Base-by-base conservation (phyloP, 1,284 basidiomycete genomes). In the Heterobasidion annosum region DNA sequence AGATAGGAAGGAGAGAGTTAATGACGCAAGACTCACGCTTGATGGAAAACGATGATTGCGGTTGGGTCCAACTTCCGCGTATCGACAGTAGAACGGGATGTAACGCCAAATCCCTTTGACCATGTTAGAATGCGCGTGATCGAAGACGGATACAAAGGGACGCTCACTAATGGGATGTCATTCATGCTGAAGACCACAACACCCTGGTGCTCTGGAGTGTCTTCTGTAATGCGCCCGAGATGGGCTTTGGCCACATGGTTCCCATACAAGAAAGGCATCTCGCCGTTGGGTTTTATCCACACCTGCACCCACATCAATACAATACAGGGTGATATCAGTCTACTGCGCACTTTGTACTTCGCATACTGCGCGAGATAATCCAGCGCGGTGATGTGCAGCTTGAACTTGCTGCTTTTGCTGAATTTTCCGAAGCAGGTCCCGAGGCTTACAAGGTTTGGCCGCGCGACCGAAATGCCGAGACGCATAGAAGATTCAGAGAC, bases 211-310 rank as follows among this genome's bases (percentile, higher is more conserved):
- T 99, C 97, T 12, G 96, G 95, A 4, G 95, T 98, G 67, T 99
- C 97, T 68, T 99, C 97, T 52, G 97, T 98, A 67, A 99, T 98
- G 62, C 96, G 82, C n/a, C 97, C 96, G 32, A 99, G 77, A 70
- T 99, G 97, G 34, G 97, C 97, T 73, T 99, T 99, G 61, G 98
- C 83, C 58, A 99, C 90, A 74, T 99, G 95, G 68, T 99, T 99
- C 55, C 97, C 97, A 66, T 99, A 99, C 51, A 99, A 73, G 77
- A 98, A 99, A 2, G 97, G 97, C 83, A 99, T 93, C 73, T 99
- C 97, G 65, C 97, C 97, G 60, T 99, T 97, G 13, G 95, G 90
- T 71, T 99, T 99, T 70, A 99, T 96, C 97, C 97, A 99, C 40
- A 98, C 84, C 95, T 97, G 62, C 8, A 34, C 10, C 46, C 1